phyloP scores from a whole-genome alignment of 179 eudicot species.

The Silene vulgaris region DNA sequence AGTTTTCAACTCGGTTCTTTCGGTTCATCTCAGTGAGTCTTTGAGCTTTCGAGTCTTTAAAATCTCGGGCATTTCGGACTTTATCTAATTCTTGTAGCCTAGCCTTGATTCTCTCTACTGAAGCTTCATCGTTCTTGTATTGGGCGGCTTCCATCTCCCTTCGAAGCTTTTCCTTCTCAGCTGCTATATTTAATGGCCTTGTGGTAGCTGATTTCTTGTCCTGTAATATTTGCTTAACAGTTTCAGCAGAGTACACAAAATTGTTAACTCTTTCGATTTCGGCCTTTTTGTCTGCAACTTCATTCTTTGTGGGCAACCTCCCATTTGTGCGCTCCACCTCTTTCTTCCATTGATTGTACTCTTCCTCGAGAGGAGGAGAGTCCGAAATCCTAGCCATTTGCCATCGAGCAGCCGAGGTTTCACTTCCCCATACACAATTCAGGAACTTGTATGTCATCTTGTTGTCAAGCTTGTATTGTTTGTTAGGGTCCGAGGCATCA shows the following conservation, averaged over 20 bases:
- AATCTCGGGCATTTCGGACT: slow-evolving; percentile 48
- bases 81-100: slow-evolving; percentile 75
- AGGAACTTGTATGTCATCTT: slow-evolving; percentile 83
- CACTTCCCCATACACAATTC: slow-evolving; percentile 94
- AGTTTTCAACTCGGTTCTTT: slow-evolving; percentile 83
- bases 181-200: slow-evolving; percentile 87
- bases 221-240: slow-evolving; percentile 93
- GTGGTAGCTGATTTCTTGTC: slow-evolving; percentile 85
- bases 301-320: slow-evolving; percentile 69
- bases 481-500: slow-evolving; percentile 75
- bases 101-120: slow-evolving; percentile 67
- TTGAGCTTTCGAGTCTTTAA: slow-evolving; percentile 66
- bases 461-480: slow-evolving; percentile 78
- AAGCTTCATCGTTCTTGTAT: slow-evolving; percentile 59
- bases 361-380: slow-evolving; percentile 69
- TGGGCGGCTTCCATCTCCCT: slow-evolving; percentile 76
- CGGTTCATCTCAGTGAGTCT: slow-evolving; percentile 86
- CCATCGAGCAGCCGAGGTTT: slow-evolving; percentile 96
- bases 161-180: slow-evolving; percentile 83
- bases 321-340: slow-evolving; percentile 85
- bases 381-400: slow-evolving; percentile 97
- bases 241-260: slow-evolving; percentile 83
- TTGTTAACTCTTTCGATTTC: slow-evolving; percentile 63
- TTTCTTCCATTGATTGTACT: slow-evolving; percentile 81
- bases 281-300: slow-evolving; percentile 68